Evolutionary conservation across 202 grass and related monocot genomes (phyloP), one percentile per base, ranked within the genome.

Genomic region (Alloteropsis angusta): DNA sequence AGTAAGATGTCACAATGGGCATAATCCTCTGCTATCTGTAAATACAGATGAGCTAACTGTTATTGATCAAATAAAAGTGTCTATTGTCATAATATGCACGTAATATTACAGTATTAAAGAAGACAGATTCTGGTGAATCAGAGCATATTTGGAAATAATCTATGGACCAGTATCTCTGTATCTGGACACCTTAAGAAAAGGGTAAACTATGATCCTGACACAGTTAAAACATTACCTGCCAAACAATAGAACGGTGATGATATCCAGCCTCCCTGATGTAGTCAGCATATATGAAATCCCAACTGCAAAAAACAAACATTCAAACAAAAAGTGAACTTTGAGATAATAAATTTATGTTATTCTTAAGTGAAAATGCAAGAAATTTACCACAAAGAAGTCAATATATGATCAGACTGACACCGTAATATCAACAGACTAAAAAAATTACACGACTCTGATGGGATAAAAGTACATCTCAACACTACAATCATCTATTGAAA

Each of bases 231-330:
- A 21, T 4, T 64, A 93, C 93, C 93, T 97, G 93, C 93, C 93
- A 93, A 69, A 97, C 88, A 82, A 89, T 85, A 71, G 93, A 97
- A 2, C 93, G 88, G 68, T 93, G 88, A 56, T 93, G 90, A 81
- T 81, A 68, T 25, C 93, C 93, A 19, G 90, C 84, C 16, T 43
- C 90, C 85, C 91, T 67, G 30, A 93, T 85, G 82, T 97, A 97
- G 66, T 97, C 93, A 68, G 93, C 86, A 54, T 97, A 97, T 87
- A 97, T 97, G 76, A 85, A 93, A 81, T 97, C 93, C 93, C 93
- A 97, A 82, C 93, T 97, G 80, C 72, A 90, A 83, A 72, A 53
- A 17, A 21, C 0, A 49, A 3, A 41, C 16, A 43, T 53, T 28
- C 28, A 64, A n/a, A 76, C n/a, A 37, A 52, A 81, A 34, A 25